These are phyloP conservation scores for Begonia peltatifolia DNA, from an alignment of 306 rosid genomes.

Conservation along the genomic window DNA sequence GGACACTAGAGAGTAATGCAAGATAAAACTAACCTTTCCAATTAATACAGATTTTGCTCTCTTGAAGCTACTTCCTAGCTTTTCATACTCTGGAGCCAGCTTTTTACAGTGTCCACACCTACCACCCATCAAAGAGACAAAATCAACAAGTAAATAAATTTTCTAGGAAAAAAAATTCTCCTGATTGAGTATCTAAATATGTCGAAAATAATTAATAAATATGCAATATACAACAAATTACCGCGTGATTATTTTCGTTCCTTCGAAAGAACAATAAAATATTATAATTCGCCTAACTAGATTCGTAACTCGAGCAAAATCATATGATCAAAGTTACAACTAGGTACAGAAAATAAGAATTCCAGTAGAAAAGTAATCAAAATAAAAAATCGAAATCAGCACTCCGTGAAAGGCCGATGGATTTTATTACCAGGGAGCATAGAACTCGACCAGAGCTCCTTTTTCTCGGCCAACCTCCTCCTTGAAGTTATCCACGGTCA, in stretches of 20 bases:
- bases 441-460: conserved; percentile 64
- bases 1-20: neutral
- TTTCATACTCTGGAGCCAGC: conserved; percentile 74
- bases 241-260: too few relatives aligned
- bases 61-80: conserved; percentile 46
- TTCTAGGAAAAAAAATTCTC: too few relatives aligned
- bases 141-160: too few relatives aligned
- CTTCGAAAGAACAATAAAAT: too few relatives aligned
- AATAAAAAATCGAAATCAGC: neutral
- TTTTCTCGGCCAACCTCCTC: conserved; percentile 72
- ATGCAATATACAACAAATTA: too few relatives aligned
- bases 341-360: too few relatives aligned
- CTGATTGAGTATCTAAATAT: too few relatives aligned
- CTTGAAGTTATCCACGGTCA: conserved; percentile 40
- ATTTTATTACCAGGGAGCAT: conserved; percentile 58
- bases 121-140: neutral
- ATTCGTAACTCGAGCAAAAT: too few relatives aligned
- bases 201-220: too few relatives aligned
- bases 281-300: too few relatives aligned
- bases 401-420: neutral
- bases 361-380: too few relatives aligned
- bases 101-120: conserved; percentile 91
- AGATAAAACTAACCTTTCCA: conserved; percentile 38
- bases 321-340: too few relatives aligned
- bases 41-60: conserved; percentile 47